Percentiles rank a stretch among this genome's conserved stretches.
Evolutionary conservation across 345 rosid species (phyloP).

Genomic region (Geranium rotundifolium): DNA sequence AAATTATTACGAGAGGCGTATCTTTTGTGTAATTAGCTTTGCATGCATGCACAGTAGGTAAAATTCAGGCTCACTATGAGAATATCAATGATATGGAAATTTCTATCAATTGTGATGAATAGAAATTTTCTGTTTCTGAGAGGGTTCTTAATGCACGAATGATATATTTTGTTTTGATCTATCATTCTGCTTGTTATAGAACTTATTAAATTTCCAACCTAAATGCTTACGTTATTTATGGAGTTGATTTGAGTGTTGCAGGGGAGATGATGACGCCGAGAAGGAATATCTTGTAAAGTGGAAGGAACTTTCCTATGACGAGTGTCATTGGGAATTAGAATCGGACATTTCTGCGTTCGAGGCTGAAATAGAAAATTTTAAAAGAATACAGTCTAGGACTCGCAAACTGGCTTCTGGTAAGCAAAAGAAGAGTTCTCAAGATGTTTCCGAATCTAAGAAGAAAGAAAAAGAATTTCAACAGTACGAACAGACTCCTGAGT

Average conservation of each 20-base stretch:
- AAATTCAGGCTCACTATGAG: no score
- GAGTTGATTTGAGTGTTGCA: slow-evolving; percentile 18
- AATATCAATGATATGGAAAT: no score
- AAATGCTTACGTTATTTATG: not conserved
- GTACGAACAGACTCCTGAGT: slow-evolving; percentile 72
- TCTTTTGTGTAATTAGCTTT: no score
- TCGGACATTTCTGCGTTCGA: slow-evolving; percentile 82
- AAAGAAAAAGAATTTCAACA: slow-evolving; percentile 77
- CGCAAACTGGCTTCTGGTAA: slow-evolving; percentile 32
- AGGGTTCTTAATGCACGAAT: no score
- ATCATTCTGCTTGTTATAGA: not conserved
- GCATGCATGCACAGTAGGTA: no score
- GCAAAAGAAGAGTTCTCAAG: slow-evolving; percentile 33
- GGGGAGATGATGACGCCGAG: slow-evolving; percentile 72
- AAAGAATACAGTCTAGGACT: slow-evolving; percentile 52
- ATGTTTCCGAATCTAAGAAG: slow-evolving; percentile 42
- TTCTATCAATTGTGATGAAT: no score
- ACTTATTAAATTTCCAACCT: no score
- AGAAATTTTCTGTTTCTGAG: no score
- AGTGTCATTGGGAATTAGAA: slow-evolving; percentile 97
- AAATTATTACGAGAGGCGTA: no score
- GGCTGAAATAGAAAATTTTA: slow-evolving; percentile 74
- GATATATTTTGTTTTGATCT: not conserved
- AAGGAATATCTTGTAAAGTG: slow-evolving; percentile 88
- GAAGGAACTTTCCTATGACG: slow-evolving; percentile 93